phyloP scores from a whole-genome alignment of 257 asterid genomes.

The Solanum raphanifolium region DNA sequence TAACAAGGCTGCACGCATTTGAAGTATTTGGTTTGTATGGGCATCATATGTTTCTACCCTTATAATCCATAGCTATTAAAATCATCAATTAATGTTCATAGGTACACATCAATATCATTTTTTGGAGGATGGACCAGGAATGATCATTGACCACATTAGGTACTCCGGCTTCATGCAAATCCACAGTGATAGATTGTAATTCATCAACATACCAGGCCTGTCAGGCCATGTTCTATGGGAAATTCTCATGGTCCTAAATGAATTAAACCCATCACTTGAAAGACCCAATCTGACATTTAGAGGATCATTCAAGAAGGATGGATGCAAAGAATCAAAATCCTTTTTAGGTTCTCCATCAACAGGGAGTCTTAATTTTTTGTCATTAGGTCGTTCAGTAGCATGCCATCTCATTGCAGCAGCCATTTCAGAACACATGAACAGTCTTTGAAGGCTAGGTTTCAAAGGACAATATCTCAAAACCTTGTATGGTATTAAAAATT shows the following conservation, averaged over 20 bases:
- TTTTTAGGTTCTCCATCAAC: neutral
- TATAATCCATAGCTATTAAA: no score
- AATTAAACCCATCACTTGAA: neutral
- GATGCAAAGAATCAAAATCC: neutral
- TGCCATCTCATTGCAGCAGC: neutral
- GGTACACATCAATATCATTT: neutral
- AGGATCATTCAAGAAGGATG: neutral
- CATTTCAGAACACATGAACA: neutral
- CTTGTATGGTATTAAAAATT: neutral
- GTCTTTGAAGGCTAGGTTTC: neutral
- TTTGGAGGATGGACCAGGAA: neutral
- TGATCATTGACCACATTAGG: neutral
- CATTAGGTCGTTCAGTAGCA: neutral
- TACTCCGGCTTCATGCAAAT: neutral
- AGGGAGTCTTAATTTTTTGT: neutral
- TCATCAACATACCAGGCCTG: neutral
- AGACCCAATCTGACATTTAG: neutral
- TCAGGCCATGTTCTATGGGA: neutral
- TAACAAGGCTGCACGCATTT: neutral
- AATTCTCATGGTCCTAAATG: neutral
- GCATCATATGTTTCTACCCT: neutral
- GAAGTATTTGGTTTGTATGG: neutral
- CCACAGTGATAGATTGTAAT: neutral
- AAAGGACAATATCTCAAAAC: no score
- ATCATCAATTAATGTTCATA: neutral